phyloP scores from a whole-genome alignment of 83 land plant genomes.

The Picea engelmannii region DNA sequence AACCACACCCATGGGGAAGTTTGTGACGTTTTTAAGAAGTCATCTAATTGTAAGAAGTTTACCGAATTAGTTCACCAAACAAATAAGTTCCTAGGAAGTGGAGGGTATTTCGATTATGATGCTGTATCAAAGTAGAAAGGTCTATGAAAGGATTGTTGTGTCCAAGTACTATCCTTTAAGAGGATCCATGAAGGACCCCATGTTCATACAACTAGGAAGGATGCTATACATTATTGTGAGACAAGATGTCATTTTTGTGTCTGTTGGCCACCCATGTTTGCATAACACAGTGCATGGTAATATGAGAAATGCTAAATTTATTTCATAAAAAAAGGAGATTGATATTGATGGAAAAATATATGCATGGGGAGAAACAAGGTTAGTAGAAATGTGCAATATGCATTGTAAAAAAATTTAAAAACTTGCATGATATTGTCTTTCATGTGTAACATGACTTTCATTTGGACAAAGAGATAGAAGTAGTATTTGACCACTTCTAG shows the following conservation, averaged over 20 bases:
- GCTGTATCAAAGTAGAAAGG: conserved; percentile 31
- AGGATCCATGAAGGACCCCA: conserved; percentile 24
- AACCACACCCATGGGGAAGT: neutral
- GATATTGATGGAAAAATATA: conserved; percentile 28
- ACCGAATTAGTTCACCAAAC: no score
- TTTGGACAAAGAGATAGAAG: no score
- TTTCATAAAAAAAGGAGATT: conserved; percentile 27
- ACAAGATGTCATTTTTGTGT: conserved; percentile 22
- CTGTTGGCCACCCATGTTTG: conserved; percentile 6
- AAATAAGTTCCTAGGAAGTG: conserved; percentile 16
- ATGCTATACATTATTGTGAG: neutral
- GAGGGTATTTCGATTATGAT: conserved; percentile 31
- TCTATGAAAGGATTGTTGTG: conserved; percentile 25
- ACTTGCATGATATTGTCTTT: no score
- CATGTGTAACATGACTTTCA: conserved; percentile 29
- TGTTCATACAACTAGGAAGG: conserved; percentile 16
- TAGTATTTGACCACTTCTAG: no score
- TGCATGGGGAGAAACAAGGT: conserved; percentile 34
- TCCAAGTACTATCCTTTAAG: conserved; percentile 24
- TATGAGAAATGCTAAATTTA: conserved; percentile 11
- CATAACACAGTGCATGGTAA: conserved; percentile 19
- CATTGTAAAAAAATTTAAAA: neutral
- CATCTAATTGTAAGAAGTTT: conserved; percentile 19
- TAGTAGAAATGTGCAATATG: neutral
- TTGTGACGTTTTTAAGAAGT: conserved; percentile 5